Evolutionary conservation across 2,329 filamentous ascomycete species (phyloP).

Genomic region (Ophiostoma pallidulum): DNA sequence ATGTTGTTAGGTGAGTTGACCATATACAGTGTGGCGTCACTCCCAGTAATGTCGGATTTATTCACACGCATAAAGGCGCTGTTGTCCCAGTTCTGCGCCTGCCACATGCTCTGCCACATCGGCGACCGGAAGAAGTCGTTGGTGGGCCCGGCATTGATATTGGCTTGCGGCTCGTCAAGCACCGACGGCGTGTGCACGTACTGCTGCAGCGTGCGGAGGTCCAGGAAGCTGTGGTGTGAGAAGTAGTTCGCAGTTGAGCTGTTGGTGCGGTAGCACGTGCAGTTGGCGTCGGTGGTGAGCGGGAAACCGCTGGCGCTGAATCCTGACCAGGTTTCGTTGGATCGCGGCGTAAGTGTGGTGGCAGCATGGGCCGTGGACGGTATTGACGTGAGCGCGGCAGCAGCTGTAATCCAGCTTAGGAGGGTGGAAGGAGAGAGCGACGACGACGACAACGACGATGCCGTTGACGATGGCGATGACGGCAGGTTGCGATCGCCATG

Average conservation of each 20-base stretch:
- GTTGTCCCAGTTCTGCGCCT: conserved; percentile 33
- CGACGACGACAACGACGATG: too few relatives aligned
- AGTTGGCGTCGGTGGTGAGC: conserved; percentile 27
- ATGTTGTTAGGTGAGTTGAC: conserved; percentile 32
- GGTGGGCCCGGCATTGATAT: conserved; percentile 23
- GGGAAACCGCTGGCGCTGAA: conserved; percentile 3
- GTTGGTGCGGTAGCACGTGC: conserved; percentile 41
- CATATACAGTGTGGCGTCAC: conserved; percentile 27
- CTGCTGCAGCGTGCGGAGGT: conserved; percentile 35
- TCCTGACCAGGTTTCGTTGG: not conserved
- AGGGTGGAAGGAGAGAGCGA: too few relatives aligned
- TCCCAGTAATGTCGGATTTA: conserved; percentile 17
- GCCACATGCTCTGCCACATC: conserved; percentile 30
- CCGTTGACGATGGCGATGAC: too few relatives aligned
- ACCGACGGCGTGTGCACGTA: conserved; percentile 29
- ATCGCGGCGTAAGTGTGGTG: not conserved
- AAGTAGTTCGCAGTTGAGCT: conserved; percentile 35
- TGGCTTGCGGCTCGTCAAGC: conserved; percentile 22
- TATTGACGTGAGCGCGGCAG: not conserved
- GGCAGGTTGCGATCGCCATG: too few relatives aligned
- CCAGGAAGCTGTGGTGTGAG: conserved; percentile 38
- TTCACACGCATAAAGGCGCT: conserved; percentile 13
- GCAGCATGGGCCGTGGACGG: not conserved
- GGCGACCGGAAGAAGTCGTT: conserved; percentile 31
- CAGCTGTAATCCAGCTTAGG: conserved; percentile 4